phyloP scores from a whole-genome alignment of 768 basidiomycete species.

The Suillus clintonianus region DNA sequence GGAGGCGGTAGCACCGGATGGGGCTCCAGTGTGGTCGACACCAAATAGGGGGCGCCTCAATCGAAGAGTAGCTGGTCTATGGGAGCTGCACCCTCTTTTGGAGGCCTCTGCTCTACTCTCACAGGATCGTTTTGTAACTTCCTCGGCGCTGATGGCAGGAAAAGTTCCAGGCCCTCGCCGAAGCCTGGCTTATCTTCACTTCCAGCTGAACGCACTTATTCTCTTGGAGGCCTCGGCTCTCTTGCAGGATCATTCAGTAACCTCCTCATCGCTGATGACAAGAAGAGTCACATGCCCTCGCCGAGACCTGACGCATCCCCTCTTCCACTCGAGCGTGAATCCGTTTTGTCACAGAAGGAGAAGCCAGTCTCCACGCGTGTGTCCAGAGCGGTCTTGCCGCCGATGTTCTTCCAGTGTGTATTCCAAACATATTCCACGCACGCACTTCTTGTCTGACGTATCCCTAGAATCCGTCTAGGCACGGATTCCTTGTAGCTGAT shows the following conservation, averaged over 20 bases:
- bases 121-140: constrained; percentile 3
- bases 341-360: constrained; percentile 81
- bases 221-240: background rate
- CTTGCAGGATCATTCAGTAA: background rate
- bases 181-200: background rate
- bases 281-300: background rate
- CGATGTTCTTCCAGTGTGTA: constrained; percentile 70
- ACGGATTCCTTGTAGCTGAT: constrained; percentile 79
- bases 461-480: constrained; percentile 65
- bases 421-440: constrained; percentile 1
- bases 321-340: constrained; percentile 54
- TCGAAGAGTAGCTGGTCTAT: background rate
- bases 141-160: constrained; percentile 6
- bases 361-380: constrained; percentile 82
- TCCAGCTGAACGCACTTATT: background rate
- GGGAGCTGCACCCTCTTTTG: background rate
- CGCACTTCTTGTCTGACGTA: constrained; percentile 8
- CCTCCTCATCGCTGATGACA: constrained; percentile 7
- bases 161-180: background rate
- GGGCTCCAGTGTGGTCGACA: background rate
- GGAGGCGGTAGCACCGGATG: background rate
- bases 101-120: background rate
- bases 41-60: background rate
- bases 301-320: background rate
- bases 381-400: constrained; percentile 75